Conservation (phyloP, 2,329 filamentous ascomycete species). For the Fusarium paranaense region DNA sequence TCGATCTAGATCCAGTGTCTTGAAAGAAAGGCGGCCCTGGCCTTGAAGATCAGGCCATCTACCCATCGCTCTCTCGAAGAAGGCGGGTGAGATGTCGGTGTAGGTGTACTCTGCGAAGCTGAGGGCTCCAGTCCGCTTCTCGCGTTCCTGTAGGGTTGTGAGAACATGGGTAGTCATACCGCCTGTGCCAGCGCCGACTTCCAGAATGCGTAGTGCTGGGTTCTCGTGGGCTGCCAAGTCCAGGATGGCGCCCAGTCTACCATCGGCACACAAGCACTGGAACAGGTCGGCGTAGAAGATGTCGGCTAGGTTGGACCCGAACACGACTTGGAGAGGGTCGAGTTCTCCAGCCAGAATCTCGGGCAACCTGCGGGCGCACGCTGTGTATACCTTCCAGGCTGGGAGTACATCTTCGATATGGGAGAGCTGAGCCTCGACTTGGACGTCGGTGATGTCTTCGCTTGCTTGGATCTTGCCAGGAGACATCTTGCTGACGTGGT, state of each 20-base stretch:
- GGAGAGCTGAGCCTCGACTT: background rate
- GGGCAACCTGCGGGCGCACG: background rate
- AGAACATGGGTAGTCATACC: background rate
- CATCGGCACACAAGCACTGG: background rate
- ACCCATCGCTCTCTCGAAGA: background rate
- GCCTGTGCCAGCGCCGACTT: background rate
- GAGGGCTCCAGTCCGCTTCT: background rate
- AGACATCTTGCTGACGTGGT: background rate
- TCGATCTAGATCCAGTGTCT: conserved; percentile 35
- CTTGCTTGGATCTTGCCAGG: background rate
- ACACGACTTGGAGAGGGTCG: background rate
- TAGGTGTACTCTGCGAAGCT: background rate
- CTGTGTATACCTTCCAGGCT: background rate
- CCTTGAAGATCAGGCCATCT: background rate
- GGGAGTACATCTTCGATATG: background rate
- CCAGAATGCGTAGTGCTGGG: background rate
- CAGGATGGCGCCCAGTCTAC: background rate
- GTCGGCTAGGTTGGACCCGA: background rate
- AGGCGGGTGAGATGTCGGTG: background rate
- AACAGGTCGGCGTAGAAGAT: background rate
- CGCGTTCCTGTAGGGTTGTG: background rate
- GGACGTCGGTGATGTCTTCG: background rate
- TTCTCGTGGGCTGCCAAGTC: background rate
- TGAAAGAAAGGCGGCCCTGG: conserved; percentile 7
- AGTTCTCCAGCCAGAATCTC: background rate